Conservation (phyloP, 2,329 filamentous ascomycete genomes). For the Talaromyces amestolkiae region DNA sequence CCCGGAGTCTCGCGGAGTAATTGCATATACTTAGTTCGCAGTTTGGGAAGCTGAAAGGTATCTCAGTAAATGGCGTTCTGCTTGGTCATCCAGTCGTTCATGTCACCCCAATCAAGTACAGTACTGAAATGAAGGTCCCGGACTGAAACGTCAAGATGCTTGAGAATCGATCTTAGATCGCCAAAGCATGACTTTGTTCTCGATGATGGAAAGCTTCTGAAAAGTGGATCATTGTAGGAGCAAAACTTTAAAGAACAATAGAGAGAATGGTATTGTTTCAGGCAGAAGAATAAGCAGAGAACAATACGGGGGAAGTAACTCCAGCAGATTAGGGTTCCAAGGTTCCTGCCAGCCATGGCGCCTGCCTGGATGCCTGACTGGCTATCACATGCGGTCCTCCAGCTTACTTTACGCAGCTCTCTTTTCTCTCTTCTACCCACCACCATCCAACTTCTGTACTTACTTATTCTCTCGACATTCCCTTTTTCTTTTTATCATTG, state of each 20-base stretch:
- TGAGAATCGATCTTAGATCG: neutral
- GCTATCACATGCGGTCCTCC: neutral
- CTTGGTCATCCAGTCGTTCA: neutral
- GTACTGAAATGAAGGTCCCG: neutral
- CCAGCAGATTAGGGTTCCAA: neutral
- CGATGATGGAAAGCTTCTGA: neutral
- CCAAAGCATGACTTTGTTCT: neutral
- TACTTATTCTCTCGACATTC: neutral
- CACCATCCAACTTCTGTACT: neutral
- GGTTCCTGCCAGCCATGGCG: neutral
- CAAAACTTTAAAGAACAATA: neutral
- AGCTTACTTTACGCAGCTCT: neutral
- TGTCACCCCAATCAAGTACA: neutral
- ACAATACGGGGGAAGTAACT: neutral
- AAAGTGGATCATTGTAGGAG: neutral
- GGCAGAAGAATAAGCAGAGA: neutral
- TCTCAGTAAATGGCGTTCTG: neutral
- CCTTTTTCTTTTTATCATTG: neutral
- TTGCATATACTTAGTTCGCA: neutral
- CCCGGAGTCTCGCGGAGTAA: neutral
- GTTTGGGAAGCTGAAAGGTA: neutral
- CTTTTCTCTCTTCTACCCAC: neutral
- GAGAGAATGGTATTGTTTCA: neutral
- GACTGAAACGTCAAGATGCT: neutral
- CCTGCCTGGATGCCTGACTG: neutral